Percentiles rank a stretch among this genome's conserved stretches.
Conservation (phyloP, 805 yeast species). For the Yueomyces sp. region DNA sequence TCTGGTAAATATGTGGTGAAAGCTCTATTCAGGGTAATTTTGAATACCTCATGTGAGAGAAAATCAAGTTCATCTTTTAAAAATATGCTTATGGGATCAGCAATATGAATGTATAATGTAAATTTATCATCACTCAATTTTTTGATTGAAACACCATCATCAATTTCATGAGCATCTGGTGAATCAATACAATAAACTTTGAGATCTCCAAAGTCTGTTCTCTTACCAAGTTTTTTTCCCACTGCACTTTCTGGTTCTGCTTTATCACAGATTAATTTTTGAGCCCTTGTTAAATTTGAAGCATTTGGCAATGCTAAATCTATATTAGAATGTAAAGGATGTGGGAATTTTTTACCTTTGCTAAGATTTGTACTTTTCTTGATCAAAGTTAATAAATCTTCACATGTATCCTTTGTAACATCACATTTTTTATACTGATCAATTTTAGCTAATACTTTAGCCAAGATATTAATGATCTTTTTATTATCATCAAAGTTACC, state of each 20-base stretch:
- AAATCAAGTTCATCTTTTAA: slow-evolving; percentile 10
- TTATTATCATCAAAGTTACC: slow-evolving; percentile 36
- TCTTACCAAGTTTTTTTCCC: slow-evolving; percentile 28
- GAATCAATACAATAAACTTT: slow-evolving; percentile 77
- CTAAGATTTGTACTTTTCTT: not conserved
- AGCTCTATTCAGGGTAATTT: slow-evolving; percentile 46
- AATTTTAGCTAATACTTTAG: slow-evolving; percentile 24
- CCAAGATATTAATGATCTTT: slow-evolving; percentile 35
- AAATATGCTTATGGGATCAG: slow-evolving; percentile 71
- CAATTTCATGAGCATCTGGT: slow-evolving; percentile 73
- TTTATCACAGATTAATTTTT: slow-evolving; percentile 24
- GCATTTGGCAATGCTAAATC: slow-evolving; percentile 33
- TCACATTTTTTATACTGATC: slow-evolving; percentile 24
- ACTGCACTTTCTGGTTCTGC: slow-evolving; percentile 3
- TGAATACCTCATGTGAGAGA: slow-evolving; percentile 21
- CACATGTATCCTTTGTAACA: slow-evolving; percentile 40
- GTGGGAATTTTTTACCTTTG: not conserved
- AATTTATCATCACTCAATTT: slow-evolving; percentile 20
- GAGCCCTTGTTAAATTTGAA: slow-evolving; percentile 31
- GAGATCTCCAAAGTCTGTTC: slow-evolving; percentile 32
- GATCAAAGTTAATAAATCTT: slow-evolving; percentile 29
- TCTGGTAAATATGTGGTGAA: slow-evolving; percentile 67
- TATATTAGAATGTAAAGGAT: slow-evolving; percentile 16
- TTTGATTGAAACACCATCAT: slow-evolving; percentile 74
- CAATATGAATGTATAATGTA: slow-evolving; percentile 58